These are phyloP conservation scores for Cytospora paraplurivora DNA, from an alignment of 2,329 filamentous ascomycete species.

Conservation along the genomic window DNA sequence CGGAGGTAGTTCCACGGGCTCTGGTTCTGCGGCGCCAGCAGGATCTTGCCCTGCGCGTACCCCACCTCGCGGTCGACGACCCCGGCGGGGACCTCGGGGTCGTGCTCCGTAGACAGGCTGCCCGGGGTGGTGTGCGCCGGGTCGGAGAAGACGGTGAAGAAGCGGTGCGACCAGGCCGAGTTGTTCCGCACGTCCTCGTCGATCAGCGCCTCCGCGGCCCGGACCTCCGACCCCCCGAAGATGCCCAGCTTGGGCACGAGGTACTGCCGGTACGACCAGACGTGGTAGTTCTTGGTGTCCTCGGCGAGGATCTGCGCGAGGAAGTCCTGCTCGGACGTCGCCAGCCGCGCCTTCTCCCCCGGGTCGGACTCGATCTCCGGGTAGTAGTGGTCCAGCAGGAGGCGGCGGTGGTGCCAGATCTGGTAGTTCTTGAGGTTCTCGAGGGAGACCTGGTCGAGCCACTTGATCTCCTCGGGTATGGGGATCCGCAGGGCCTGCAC, in stretches of 20 bases:
- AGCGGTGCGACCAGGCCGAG: conserved; percentile 95
- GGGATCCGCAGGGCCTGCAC: conserved; percentile 67
- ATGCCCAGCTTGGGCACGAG: conserved; percentile 65
- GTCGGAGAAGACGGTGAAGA: conserved; percentile 82
- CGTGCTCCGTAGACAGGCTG: conserved; percentile 53
- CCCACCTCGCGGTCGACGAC: conserved; percentile 74
- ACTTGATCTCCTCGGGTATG: conserved; percentile 73
- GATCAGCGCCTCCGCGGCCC: conserved; percentile 72
- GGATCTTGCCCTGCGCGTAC: conserved; percentile 73
- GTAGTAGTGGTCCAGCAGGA: conserved; percentile 62
- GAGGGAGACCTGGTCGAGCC: conserved; percentile 83
- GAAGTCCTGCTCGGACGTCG: conserved; percentile 71
- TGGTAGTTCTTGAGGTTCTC: conserved; percentile 96
- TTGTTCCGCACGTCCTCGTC: conserved; percentile 88
- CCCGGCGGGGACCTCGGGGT: conserved; percentile 59
- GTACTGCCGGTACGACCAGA: conserved; percentile 91
- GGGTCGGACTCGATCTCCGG: conserved; percentile 61
- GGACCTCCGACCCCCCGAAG: conserved; percentile 69
- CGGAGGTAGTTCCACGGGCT: conserved; percentile 91
- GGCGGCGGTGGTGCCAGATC: conserved; percentile 81
- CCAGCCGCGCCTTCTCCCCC: conserved; percentile 59
- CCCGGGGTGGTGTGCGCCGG: conserved; percentile 51
- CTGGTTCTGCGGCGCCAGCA: conserved; percentile 86
- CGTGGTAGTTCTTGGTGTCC: conserved; percentile 97
- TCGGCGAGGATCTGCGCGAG: conserved; percentile 77